Evolutionary conservation across 208 protist species (phyloP).

Genomic region (Trypanosoma lewisi): DNA sequence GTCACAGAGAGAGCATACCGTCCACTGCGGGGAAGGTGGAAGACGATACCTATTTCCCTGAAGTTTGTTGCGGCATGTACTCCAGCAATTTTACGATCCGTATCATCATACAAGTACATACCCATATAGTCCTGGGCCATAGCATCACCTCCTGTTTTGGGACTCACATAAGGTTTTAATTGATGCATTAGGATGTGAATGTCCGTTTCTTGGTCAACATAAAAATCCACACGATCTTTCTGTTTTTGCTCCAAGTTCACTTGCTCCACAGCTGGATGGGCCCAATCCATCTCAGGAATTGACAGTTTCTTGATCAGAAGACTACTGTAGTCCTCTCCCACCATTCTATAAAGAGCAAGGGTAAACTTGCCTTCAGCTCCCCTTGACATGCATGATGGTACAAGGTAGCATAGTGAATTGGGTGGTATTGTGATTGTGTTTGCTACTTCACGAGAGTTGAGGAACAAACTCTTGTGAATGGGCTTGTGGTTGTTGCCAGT

Average conservation of each 20-base stretch:
- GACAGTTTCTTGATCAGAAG: constrained; percentile 22
- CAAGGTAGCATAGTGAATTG: constrained; percentile 34
- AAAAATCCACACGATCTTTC: constrained; percentile 37
- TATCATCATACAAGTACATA: constrained; percentile 37
- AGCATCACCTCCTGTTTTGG: constrained; percentile 32
- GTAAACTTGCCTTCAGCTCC: constrained; percentile 29
- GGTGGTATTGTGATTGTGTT: constrained; percentile 24
- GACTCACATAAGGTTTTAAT: constrained; percentile 25
- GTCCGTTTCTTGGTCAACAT: constrained; percentile 21
- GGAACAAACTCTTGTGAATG: constrained; percentile 31
- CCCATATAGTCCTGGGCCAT: constrained; percentile 35
- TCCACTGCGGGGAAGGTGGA: constrained; percentile 27
- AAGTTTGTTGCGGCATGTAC: constrained; percentile 36
- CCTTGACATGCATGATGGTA: constrained; percentile 28
- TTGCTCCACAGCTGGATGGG: constrained; percentile 17
- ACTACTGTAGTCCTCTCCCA: constrained; percentile 12
- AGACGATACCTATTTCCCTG: constrained; percentile 24
- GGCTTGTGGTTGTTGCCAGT: constrained; percentile 37
- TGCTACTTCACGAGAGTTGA: constrained; percentile 33
- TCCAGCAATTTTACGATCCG: constrained; percentile 32
- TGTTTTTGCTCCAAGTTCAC: constrained; percentile 26
- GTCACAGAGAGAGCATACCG: constrained; percentile 35
- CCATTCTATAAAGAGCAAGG: constrained; percentile 26
- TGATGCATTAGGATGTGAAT: constrained; percentile 36
- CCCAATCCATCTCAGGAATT: constrained; percentile 29